Conservation (phyloP, 2,329 filamentous ascomycete species). For the Penicillium sp. region DNA sequence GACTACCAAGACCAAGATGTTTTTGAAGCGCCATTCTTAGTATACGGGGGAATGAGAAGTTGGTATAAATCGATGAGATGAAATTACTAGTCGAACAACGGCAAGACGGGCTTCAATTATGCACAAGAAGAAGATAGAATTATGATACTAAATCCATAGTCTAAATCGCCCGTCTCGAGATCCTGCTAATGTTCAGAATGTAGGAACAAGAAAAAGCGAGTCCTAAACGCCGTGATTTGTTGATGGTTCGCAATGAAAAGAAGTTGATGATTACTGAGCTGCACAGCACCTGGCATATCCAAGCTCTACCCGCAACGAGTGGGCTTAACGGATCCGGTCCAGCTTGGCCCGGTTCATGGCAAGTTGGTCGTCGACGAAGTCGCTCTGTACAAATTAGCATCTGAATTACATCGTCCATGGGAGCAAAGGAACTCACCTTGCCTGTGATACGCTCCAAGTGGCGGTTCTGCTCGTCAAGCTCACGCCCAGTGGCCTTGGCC, state of each 20-base stretch:
- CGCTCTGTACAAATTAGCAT: conserved; percentile 59
- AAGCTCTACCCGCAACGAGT: conserved; percentile 10
- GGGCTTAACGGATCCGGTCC: conserved; percentile 53
- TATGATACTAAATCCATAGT: conserved; percentile 19
- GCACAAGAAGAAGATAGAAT: conserved; percentile 5
- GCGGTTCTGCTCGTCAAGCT: conserved; percentile 75
- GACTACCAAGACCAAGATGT: neutral
- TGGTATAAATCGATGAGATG: neutral
- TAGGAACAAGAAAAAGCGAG: conserved; percentile 6
- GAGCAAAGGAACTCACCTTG: conserved; percentile 59
- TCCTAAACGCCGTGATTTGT: conserved; percentile 24
- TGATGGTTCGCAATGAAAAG: conserved; percentile 15
- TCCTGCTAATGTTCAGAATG: conserved; percentile 2
- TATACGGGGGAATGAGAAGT: neutral
- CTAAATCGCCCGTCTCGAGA: conserved; percentile 13
- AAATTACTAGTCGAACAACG: neutral
- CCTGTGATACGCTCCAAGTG: conserved; percentile 73
- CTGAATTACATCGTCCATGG: neutral
- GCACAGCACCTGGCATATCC: conserved; percentile 34
- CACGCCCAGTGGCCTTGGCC: conserved; percentile 70
- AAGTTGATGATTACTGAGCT: conserved; percentile 17
- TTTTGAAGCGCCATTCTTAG: neutral
- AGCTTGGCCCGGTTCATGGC: conserved; percentile 73
- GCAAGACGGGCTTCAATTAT: neutral
- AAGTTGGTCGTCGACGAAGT: conserved; percentile 78